Conservation (phyloP, 2,329 filamentous ascomycete genomes). For the Gaeumannomyces tritici region DNA sequence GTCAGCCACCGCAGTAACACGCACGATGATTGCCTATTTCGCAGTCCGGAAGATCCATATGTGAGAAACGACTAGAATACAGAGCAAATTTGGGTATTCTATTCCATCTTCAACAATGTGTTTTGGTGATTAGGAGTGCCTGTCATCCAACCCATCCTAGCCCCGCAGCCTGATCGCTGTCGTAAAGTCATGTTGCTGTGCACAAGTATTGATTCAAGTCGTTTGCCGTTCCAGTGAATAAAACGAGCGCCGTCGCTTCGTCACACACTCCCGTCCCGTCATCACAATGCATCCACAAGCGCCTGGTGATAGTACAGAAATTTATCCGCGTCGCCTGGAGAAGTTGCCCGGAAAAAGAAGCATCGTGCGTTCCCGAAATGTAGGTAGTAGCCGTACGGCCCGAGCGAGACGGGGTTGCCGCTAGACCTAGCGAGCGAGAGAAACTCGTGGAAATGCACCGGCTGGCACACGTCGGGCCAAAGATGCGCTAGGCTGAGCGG, state of each 20-base stretch:
- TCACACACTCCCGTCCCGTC: background rate
- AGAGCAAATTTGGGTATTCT: background rate
- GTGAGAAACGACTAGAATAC: no score
- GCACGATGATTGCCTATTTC: background rate
- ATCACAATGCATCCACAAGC: background rate
- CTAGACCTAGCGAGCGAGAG: constrained; percentile 1
- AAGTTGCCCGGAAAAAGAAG: background rate
- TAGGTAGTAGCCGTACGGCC: constrained; percentile 3
- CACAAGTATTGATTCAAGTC: background rate
- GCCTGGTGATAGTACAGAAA: constrained; percentile 2
- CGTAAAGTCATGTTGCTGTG: background rate
- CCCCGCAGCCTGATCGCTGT: no score
- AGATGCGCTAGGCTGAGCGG: background rate
- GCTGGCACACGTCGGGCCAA: constrained; percentile 4
- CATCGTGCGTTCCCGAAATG: constrained; percentile 4
- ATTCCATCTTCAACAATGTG: no score
- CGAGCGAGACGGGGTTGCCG: constrained; percentile 4
- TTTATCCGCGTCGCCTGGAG: background rate
- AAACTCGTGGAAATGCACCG: constrained; percentile 3
- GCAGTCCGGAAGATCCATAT: no score
- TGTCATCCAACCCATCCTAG: background rate
- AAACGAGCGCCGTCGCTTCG: no score
- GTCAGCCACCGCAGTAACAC: background rate
- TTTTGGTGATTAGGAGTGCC: no score
- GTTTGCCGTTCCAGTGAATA: no score